Conservation (phyloP, 768 basidiomycete species). For the Galerina sulciceps region DNA sequence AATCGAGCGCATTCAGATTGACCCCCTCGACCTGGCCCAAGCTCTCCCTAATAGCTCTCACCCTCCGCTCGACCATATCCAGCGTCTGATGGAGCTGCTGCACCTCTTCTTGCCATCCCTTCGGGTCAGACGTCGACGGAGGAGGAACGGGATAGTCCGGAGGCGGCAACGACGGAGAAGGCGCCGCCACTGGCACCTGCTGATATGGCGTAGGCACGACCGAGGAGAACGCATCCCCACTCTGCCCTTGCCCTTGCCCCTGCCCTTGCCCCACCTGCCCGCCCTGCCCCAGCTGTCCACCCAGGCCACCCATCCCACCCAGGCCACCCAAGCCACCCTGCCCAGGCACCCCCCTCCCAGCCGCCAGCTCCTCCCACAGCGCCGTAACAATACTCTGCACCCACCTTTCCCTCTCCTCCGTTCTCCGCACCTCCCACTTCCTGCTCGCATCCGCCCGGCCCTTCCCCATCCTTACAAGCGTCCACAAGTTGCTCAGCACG, state of each 20-base stretch:
- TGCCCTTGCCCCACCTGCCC: no score
- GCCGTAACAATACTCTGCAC: conserved; percentile 72
- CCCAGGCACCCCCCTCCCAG: conserved; percentile 37
- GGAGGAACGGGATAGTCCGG: not conserved
- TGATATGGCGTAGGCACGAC: conserved; percentile 4
- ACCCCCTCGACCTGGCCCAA: conserved; percentile 21
- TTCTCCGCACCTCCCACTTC: conserved; percentile 54
- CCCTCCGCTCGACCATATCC: conserved; percentile 61
- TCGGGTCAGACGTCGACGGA: not conserved
- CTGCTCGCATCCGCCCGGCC: conserved; percentile 44
- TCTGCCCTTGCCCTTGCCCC: no score
- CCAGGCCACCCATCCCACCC: no score
- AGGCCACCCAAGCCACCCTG: conserved; percentile 9
- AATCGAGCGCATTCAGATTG: conserved; percentile 29
- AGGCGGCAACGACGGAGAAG: not conserved
- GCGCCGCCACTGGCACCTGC: not conserved
- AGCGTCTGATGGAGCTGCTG: conserved; percentile 51
- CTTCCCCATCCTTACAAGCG: conserved; percentile 46
- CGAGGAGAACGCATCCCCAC: not conserved
- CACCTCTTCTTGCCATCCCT: conserved; percentile 49
- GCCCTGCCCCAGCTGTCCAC: no score
- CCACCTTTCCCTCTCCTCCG: conserved; percentile 75
- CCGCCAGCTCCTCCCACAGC: conserved; percentile 73
- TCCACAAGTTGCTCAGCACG: conserved; percentile 81
- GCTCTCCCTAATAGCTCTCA: conserved; percentile 49